Conservation (phyloP, 345 rosid genomes). For the Balakata baccata region DNA sequence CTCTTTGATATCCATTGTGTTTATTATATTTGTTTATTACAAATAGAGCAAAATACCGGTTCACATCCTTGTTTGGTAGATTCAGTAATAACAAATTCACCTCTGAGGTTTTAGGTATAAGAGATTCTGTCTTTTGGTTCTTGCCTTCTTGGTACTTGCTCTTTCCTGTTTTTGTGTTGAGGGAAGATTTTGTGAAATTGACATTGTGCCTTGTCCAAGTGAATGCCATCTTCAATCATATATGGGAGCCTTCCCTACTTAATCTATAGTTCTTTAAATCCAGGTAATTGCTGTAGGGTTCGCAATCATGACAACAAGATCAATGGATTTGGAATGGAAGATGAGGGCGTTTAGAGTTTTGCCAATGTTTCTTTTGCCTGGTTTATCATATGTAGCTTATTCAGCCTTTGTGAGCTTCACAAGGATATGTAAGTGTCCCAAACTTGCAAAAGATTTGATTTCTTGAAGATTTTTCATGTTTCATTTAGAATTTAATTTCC, state of each 20-base stretch:
- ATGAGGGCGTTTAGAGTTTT: slow-evolving; percentile 60
- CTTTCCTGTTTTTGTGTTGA: neutral
- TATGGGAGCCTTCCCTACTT: neutral
- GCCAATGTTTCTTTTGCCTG: slow-evolving; percentile 74
- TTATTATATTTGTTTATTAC: neutral
- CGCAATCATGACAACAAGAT: slow-evolving; percentile 62
- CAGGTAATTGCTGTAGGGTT: slow-evolving; percentile 68
- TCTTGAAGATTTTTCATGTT: neutral
- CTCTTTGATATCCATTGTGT: neutral
- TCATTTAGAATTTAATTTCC: neutral
- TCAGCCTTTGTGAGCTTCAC: slow-evolving; percentile 50
- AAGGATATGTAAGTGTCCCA: slow-evolving; percentile 52
- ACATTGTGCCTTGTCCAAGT: neutral
- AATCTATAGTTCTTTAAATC: neutral
- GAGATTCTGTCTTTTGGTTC: neutral
- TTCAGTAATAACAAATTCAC: neutral
- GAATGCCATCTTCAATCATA: neutral
- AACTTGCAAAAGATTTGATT: neutral
- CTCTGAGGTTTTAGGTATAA: neutral
- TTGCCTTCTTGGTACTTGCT: neutral
- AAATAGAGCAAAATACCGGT: neutral
- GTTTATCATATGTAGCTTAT: slow-evolving; percentile 47
- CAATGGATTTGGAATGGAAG: slow-evolving; percentile 60
- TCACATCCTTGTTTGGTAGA: neutral
- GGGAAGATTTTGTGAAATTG: neutral